Evolutionary conservation across 176 grass and related monocot species (phyloP), one percentile per base, ranked within the genome.

Genomic region (Stipa capillata): DNA sequence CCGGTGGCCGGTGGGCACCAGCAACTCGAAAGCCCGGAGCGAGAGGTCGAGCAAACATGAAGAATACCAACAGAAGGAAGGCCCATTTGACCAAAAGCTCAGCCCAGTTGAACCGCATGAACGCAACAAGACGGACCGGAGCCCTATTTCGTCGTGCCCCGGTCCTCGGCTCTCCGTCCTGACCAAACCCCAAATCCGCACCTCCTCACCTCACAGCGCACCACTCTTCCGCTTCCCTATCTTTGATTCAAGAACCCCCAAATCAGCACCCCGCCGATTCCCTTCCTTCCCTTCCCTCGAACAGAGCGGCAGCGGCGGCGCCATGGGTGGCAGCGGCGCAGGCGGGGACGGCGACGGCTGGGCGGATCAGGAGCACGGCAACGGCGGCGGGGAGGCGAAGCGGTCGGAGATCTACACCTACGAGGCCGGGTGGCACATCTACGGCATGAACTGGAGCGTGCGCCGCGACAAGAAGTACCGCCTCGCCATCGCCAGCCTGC

Each of bases 401-500:
- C 80, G 92, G 65, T 95, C 96, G 52, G 92, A 99, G 96, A 99
- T 99, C 96, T 99, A 99, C 90, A 95, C 96, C 13, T 99, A 99
- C 84, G 96, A 99, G 84, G 96, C 96, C 18, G 81, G 70, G 0
- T 99, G 96, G 96, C 90, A 89, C 90, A 88, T 99, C 86, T 99
- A 95, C 92, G 90, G 83, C 64, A 99, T 99, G 96, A 99, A 99
- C 88, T 99, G 96, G 92, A 99, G 96, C 88, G 96, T 95, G 33
- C 96, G 96, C 57, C 96, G 96, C 24, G 92, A 99, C 84, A 95
- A 89, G 84, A 92, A 90, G 85, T 99, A 99, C 90, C 96, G 96
- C 11, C 88, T 99, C 24, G 92, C 96, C 78, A 93, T 99, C 83
- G 90, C 92, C 28, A 99, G 96, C 59, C 90, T 99, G 34, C 69